A percentile compares a stretch with the other conserved stretches of the same genome.
phyloP scores from a whole-genome alignment of 2,329 filamentous ascomycete species.

The Colletotrichum cereale region DNA sequence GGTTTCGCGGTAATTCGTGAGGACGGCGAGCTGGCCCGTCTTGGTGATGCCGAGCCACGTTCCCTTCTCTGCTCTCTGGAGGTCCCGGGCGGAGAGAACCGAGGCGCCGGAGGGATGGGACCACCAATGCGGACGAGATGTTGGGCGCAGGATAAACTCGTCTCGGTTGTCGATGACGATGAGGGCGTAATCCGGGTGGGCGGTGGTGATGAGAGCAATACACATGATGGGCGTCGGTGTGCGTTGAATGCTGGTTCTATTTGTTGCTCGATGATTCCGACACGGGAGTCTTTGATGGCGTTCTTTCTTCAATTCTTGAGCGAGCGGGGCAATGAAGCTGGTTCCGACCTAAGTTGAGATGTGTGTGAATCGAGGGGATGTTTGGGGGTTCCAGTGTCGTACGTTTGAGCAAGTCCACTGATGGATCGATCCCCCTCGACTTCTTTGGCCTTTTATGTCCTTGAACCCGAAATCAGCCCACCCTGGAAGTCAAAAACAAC shows the following conservation, averaged over 20 bases:
- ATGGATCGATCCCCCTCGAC: background rate
- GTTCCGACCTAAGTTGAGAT: constrained; percentile 4
- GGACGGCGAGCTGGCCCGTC: constrained; percentile 70
- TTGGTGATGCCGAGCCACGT: constrained; percentile 76
- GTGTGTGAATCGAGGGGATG: constrained; percentile 16
- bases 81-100: constrained; percentile 71
- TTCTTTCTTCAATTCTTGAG: background rate
- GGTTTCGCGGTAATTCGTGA: constrained; percentile 76
- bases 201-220: constrained; percentile 80
- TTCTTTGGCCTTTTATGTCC: constrained; percentile 5
- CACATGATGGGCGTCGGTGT: constrained; percentile 69
- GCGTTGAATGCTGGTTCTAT: background rate
- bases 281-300: background rate
- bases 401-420: constrained; percentile 2
- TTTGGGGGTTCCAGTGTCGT: background rate
- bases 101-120: constrained; percentile 57
- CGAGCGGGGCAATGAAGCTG: background rate
- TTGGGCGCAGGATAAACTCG: constrained; percentile 76
- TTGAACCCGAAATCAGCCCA: constrained; percentile 29
- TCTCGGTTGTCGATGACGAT: constrained; percentile 85
- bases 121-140: constrained; percentile 75
- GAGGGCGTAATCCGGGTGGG: constrained; percentile 80
- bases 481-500: background rate
- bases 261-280: background rate
- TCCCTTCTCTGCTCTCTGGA: constrained; percentile 71